Conservation (phyloP, 495 filamentous ascomycete genomes). For the Diplogelasinospora grovesii region DNA sequence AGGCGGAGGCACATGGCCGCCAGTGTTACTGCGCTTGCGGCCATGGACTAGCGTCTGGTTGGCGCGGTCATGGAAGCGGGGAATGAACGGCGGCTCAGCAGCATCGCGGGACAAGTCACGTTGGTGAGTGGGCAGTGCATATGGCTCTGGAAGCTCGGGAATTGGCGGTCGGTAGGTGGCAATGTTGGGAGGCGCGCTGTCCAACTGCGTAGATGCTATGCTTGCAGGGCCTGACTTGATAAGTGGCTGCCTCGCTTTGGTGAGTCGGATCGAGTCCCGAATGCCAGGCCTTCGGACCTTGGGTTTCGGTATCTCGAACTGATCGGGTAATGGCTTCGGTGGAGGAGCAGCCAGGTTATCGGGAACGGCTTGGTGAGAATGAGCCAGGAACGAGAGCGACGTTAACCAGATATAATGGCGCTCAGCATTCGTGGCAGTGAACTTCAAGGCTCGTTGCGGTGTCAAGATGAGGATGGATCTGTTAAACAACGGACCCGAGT, state of each 20-base stretch:
- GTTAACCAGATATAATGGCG: constrained; percentile 95
- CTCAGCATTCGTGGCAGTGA: constrained; percentile 75
- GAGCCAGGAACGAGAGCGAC: constrained; percentile 86
- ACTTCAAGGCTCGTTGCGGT: constrained; percentile 88
- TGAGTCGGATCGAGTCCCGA: constrained; percentile 84
- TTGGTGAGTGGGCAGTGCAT: constrained; percentile 21
- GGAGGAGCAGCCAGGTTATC: constrained; percentile 57
- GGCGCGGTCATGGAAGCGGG: constrained; percentile 58
- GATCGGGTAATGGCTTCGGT: constrained; percentile 42
- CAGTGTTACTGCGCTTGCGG: constrained; percentile 80
- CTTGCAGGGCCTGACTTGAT: constrained; percentile 27
- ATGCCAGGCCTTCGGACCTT: constrained; percentile 54
- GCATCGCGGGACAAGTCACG: constrained; percentile 37
- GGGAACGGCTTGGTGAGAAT: constrained; percentile 67
- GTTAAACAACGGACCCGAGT: constrained; percentile 62
- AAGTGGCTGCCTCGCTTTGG: constrained; percentile 64
- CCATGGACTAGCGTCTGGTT: constrained; percentile 48
- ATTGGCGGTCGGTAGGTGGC: constrained; percentile 21
- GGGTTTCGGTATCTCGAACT: constrained; percentile 39
- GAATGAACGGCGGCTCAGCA: constrained; percentile 76
- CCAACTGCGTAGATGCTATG: constrained; percentile 14
- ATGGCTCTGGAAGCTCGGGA: constrained; percentile 16
- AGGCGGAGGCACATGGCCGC: constrained; percentile 57
- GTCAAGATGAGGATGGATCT: constrained; percentile 94
- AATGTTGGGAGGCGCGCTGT: constrained; percentile 22